Conservation (phyloP, 208 protist species). For the Blastocrithidia nonstop region DNA sequence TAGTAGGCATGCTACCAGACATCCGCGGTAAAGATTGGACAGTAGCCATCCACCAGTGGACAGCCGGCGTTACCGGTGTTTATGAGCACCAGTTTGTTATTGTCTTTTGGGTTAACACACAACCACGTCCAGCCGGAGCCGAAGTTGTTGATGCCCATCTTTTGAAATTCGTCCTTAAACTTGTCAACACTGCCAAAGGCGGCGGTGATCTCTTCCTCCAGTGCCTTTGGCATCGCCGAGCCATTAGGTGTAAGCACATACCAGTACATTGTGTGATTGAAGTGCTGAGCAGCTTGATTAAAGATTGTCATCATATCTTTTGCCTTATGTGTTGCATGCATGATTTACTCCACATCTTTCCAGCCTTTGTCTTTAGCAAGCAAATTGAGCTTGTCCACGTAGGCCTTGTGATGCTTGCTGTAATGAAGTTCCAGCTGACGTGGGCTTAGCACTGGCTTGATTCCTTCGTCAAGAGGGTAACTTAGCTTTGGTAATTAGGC, state of each 20-base stretch:
- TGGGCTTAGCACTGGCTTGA: slow-evolving; percentile 50
- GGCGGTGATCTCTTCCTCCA: slow-evolving; percentile 49
- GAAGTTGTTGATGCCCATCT: slow-evolving; percentile 79
- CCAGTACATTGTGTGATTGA: slow-evolving; percentile 89
- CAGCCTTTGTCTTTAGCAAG: slow-evolving; percentile 47
- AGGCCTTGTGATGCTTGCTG: slow-evolving; percentile 88
- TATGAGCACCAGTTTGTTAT: slow-evolving; percentile 61
- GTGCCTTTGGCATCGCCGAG: slow-evolving; percentile 30
- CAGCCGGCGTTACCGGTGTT: slow-evolving; percentile 85
- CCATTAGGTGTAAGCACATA: slow-evolving; percentile 61
- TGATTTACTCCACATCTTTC: slow-evolving; percentile 77
- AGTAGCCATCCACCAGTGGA: slow-evolving; percentile 46
- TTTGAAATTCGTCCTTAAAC: slow-evolving; percentile 81
- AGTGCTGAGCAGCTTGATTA: slow-evolving; percentile 88
- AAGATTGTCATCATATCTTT: slow-evolving; percentile 61
- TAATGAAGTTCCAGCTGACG: slow-evolving; percentile 86
- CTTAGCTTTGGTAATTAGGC: slow-evolving; percentile 55
- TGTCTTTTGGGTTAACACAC: slow-evolving; percentile 51
- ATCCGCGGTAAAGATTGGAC: slow-evolving; percentile 79
- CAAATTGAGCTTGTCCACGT: slow-evolving; percentile 85
- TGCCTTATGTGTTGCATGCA: slow-evolving; percentile 19
- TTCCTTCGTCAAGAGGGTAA: slow-evolving; percentile 60
- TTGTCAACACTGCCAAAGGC: slow-evolving; percentile 72
- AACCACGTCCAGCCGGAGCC: slow-evolving; percentile 92
- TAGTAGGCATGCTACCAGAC: slow-evolving; percentile 94